These are phyloP conservation scores for Testicularia cyperi DNA, from an alignment of 1,284 basidiomycete species.

Conservation along the genomic window DNA sequence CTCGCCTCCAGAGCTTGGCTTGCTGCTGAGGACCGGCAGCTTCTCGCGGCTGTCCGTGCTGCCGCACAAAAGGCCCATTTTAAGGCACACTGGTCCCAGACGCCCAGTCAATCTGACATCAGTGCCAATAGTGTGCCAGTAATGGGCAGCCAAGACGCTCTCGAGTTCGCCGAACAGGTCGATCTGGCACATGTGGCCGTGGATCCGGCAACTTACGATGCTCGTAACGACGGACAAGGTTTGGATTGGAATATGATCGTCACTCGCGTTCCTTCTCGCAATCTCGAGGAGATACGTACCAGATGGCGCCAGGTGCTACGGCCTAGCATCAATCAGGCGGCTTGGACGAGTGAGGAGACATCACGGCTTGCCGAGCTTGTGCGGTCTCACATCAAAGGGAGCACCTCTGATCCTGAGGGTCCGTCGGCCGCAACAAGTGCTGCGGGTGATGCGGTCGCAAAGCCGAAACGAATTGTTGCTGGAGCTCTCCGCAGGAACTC, in stretches of 20 bases:
- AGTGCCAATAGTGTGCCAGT: no score
- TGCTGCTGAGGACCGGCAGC: conserved; percentile 18
- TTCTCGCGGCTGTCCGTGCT: conserved; percentile 11
- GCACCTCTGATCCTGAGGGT: not conserved
- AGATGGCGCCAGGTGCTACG: conserved; percentile 22
- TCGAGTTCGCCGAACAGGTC: conserved; percentile 18
- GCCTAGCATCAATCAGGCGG: conserved; percentile 13
- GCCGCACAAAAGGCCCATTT: conserved; percentile 16
- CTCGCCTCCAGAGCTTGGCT: conserved; percentile 16
- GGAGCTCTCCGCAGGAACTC: no score
- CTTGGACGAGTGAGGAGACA: conserved; percentile 12
- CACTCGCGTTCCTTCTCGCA: conserved; percentile 10
- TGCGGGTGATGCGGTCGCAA: no score
- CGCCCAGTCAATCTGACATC: no score
- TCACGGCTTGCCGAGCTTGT: conserved; percentile 8
- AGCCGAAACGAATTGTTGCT: no score
- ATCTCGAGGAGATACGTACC: conserved; percentile 20
- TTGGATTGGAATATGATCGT: conserved; percentile 30
- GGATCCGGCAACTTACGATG: no score
- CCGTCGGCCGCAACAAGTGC: no score
- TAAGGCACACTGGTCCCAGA: conserved; percentile 6
- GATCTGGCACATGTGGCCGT: conserved; percentile 1
- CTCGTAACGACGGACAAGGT: not conserved
- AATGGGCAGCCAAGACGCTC: conserved; percentile 10
- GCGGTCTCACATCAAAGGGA: conserved; percentile 4